These are phyloP conservation scores for Marsdenia floribunda DNA, from an alignment of 257 asterid genomes.

Conservation along the genomic window DNA sequence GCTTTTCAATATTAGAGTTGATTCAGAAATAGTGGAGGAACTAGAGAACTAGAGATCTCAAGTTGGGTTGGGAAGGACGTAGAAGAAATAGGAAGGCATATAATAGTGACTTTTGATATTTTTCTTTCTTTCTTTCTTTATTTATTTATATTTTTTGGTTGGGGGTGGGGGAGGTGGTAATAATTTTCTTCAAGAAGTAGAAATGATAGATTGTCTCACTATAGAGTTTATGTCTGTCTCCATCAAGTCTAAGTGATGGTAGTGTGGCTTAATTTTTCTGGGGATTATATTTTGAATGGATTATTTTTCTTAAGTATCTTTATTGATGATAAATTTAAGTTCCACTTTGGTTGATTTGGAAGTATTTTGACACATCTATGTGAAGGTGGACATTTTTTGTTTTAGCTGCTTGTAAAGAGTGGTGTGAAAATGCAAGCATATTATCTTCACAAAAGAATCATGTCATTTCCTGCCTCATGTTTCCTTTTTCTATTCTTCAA, in stretches of 20 bases:
- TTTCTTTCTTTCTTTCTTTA: neutral
- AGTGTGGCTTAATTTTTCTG: neutral
- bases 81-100: neutral
- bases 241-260: neutral
- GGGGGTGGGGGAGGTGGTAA: too few relatives aligned
- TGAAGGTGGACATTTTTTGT: neutral
- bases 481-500: neutral
- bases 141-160: too few relatives aligned
- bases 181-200: too few relatives aligned
- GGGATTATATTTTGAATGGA: too few relatives aligned
- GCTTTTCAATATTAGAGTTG: neutral
- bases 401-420: neutral
- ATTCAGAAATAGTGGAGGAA: neutral
- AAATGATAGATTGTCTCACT: neutral
- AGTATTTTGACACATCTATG: neutral
- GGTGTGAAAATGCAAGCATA: neutral
- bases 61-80: neutral
- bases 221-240: neutral
- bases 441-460: neutral
- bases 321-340: neutral
- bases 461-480: neutral
- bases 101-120: too few relatives aligned
- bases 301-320: neutral
- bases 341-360: neutral
- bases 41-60: neutral